Conservation (phyloP, 169 alveolate species). For the Plasmodium adleri region DNA sequence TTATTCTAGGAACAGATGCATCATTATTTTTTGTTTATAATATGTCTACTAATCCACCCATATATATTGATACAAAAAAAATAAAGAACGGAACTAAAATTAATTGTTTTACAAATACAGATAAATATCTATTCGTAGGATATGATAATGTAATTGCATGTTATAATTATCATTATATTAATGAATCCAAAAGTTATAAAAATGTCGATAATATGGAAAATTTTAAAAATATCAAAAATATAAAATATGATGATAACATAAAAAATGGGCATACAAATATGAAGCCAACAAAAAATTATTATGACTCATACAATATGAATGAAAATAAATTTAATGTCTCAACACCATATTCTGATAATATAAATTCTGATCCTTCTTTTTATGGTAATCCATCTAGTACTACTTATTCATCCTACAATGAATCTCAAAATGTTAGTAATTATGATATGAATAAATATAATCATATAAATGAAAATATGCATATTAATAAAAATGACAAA, state of each 20-base stretch:
- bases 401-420: background rate
- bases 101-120: constrained; percentile 67
- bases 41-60: constrained; percentile 63
- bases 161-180: constrained; percentile 54
- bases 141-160: constrained; percentile 71
- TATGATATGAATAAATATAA: too few relatives aligned
- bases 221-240: background rate
- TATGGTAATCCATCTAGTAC: background rate
- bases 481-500: background rate
- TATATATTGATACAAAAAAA: constrained; percentile 43
- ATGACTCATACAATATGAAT: background rate
- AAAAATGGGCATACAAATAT: background rate
- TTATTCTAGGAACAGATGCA: constrained; percentile 39
- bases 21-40: constrained; percentile 54
- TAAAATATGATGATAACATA: background rate
- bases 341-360: background rate
- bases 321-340: background rate
- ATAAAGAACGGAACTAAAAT: constrained; percentile 55
- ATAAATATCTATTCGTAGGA: constrained; percentile 58
- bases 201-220: background rate
- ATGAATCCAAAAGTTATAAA: constrained; percentile 12
- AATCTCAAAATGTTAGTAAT: too few relatives aligned
- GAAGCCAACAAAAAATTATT: background rate
- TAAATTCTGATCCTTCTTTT: background rate
- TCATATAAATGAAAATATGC: too few relatives aligned